Percentiles rank a stretch among this genome's conserved stretches.
Evolutionary conservation across 2,329 filamentous ascomycete species (phyloP).

Genomic region (Colletotrichum abscissum): DNA sequence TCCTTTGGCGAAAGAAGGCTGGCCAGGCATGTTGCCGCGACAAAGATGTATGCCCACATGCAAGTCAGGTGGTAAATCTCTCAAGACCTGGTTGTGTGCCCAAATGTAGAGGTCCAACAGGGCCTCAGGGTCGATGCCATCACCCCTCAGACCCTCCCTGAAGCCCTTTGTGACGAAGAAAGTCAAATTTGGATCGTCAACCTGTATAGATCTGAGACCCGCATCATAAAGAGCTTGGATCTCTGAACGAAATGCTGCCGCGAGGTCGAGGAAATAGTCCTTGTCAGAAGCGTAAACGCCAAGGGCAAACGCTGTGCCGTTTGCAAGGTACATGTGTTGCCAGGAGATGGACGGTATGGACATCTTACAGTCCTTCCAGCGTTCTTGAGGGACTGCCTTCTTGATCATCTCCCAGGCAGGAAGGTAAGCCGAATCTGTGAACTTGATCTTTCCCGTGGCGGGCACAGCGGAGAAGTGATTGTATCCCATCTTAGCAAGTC

Average conservation of each 20-base stretch:
- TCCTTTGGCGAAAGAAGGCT: conserved; percentile 73
- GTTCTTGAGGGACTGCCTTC: conserved; percentile 55
- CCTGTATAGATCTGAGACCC: too few relatives aligned
- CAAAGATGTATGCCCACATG: conserved; percentile 85
- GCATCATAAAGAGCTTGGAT: too few relatives aligned
- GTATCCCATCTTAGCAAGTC: conserved; percentile 7
- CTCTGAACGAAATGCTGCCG: too few relatives aligned
- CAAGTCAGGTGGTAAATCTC: conserved; percentile 60
- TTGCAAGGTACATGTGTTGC: conserved; percentile 47
- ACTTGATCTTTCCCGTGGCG: too few relatives aligned
- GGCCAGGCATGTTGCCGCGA: conserved; percentile 74
- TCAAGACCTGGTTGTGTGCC: too few relatives aligned
- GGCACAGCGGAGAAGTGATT: conserved; percentile 35
- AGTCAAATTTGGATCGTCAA: too few relatives aligned
- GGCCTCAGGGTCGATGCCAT: too few relatives aligned
- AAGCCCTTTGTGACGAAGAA: too few relatives aligned
- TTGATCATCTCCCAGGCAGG: conserved; percentile 62
- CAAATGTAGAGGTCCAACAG: too few relatives aligned
- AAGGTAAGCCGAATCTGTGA: conserved; percentile 56
- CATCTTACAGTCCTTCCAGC: conserved; percentile 63
- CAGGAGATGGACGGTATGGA: conserved; percentile 65
- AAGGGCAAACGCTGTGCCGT: conserved; percentile 37
- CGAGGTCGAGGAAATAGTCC: too few relatives aligned
- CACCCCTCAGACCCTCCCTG: too few relatives aligned
- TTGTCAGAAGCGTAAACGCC: conserved; percentile 34